phyloP scores from a whole-genome alignment of 2,329 filamentous ascomycete species.

The Thelonectria olida region DNA sequence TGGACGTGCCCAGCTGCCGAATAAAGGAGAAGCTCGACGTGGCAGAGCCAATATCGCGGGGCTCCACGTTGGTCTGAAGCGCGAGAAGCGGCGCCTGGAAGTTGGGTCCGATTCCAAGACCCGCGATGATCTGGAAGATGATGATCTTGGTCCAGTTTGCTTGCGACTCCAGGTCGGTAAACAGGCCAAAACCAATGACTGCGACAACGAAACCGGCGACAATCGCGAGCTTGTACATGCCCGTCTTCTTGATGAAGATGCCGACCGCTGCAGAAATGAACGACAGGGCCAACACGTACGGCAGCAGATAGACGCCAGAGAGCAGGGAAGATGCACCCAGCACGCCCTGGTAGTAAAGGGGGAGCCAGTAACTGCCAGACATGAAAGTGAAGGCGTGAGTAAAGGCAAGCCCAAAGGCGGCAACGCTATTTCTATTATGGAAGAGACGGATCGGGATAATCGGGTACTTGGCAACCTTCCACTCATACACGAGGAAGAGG shows the following conservation, averaged over 20 bases:
- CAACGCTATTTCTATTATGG: conserved; percentile 69
- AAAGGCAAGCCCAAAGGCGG: conserved; percentile 73
- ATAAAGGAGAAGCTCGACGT: conserved; percentile 74
- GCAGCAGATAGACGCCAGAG: conserved; percentile 79
- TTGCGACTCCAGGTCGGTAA: conserved; percentile 68
- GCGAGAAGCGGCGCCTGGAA: conserved; percentile 76
- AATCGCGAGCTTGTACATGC: conserved; percentile 71
- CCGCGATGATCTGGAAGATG: conserved; percentile 70
- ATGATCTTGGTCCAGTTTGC: conserved; percentile 65
- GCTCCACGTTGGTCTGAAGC: conserved; percentile 69
- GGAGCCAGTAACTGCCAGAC: conserved; percentile 80
- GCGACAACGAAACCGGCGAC: conserved; percentile 66
- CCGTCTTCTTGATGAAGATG: conserved; percentile 69
- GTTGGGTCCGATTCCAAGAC: conserved; percentile 72
- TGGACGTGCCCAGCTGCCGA: conserved; percentile 73
- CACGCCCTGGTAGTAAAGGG: conserved; percentile 85
- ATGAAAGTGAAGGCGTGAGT: conserved; percentile 83
- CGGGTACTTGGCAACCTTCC: conserved; percentile 77
- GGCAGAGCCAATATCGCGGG: conserved; percentile 72
- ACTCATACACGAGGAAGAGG: conserved; percentile 78
- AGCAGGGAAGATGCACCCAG: conserved; percentile 74
- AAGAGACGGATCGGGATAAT: conserved; percentile 82
- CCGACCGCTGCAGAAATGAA: conserved; percentile 67
- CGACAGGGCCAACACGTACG: conserved; percentile 74
- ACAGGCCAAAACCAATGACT: conserved; percentile 71